Evolutionary conservation across 2,329 filamentous ascomycete genomes (phyloP), one percentile per base, ranked within the genome.

Genomic region (Huntiella decipiens): DNA sequence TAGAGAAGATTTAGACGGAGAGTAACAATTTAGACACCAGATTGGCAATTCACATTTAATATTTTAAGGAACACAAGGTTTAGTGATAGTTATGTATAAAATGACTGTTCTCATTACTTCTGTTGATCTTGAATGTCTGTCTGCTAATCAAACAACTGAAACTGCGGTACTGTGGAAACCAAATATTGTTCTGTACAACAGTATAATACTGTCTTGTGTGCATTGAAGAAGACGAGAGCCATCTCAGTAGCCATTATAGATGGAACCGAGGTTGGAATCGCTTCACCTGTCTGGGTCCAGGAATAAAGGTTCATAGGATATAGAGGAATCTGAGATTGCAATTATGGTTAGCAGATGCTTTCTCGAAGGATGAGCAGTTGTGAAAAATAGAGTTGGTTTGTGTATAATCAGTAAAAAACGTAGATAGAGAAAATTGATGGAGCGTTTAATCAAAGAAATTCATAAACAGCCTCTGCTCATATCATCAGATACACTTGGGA

Each of bases 391-490:
- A 12, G 44, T 35, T 13, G n/a, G 28, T 35, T 40, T 44, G 48
- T 50, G 37, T 36, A 8, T 15, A 11, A 47, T 50, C 48, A 50
- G 48, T 45, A 22, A 40, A 45, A 43, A 45, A 47, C 38, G 45
- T 48, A 48, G 48, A 50, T 50, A 50, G 48, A 50, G 45, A 47
- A 47, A 35, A 40, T 39, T 46, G 44, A 33, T 44, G 28, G 38
- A 47, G 45, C 42, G 42, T 50, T 47, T 46, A 52, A 45, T 47
- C 38, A 49, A 35, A 39, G 45, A 43, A 49, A 46, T 59, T 66
- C 63, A 66, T 66, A 66, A 66, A 66, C 63, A 66, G 63, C 63
- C 63, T 66, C 63, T 64, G 61, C 46, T 46, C 43, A 38, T 56
- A 56, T 64, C 62, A 65, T 65, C 62, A 64, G 60, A 52, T 53